Conservation (phyloP, 2,329 filamentous ascomycete genomes). For the Penicillium sp. region DNA sequence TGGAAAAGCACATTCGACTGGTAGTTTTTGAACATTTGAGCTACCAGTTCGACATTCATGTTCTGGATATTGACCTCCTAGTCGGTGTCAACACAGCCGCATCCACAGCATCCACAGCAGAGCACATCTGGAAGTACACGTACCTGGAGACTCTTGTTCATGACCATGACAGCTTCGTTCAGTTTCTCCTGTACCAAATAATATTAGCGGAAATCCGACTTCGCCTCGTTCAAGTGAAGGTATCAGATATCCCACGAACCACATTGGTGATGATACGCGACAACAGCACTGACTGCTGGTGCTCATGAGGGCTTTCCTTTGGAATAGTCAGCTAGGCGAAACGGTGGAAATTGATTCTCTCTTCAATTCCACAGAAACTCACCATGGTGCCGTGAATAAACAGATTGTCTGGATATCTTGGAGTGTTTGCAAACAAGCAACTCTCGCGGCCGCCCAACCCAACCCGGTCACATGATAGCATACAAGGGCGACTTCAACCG, state of each 20-base stretch:
- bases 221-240: background rate
- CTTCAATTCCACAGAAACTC: background rate
- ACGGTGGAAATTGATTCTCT: no score
- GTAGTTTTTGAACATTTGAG: slow-evolving; percentile 99
- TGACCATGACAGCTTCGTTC: slow-evolving; percentile 87
- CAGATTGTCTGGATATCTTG: background rate
- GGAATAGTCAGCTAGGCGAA: background rate
- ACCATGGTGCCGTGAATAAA: background rate
- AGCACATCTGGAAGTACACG: background rate
- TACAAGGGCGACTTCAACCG: slow-evolving; percentile 5
- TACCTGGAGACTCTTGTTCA: slow-evolving; percentile 92
- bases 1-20: slow-evolving; percentile 98
- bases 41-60: slow-evolving; percentile 97
- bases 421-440: background rate
- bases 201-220: slow-evolving; percentile 17
- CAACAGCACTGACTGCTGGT: slow-evolving; percentile 91
- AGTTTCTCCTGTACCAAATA: slow-evolving; percentile 82
- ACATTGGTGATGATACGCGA: slow-evolving; percentile 97
- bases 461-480: slow-evolving; percentile 14
- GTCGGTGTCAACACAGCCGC: slow-evolving; percentile 1
- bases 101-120: no score
- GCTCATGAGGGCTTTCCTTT: slow-evolving; percentile 93
- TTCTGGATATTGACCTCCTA: slow-evolving; percentile 98
- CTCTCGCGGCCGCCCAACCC: background rate
- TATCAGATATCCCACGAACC: slow-evolving; percentile 59